Percentiles rank a stretch among this genome's conserved stretches.
These are phyloP conservation scores for Tylopilus balloui DNA, from an alignment of 768 basidiomycete genomes.

Conservation along the genomic window DNA sequence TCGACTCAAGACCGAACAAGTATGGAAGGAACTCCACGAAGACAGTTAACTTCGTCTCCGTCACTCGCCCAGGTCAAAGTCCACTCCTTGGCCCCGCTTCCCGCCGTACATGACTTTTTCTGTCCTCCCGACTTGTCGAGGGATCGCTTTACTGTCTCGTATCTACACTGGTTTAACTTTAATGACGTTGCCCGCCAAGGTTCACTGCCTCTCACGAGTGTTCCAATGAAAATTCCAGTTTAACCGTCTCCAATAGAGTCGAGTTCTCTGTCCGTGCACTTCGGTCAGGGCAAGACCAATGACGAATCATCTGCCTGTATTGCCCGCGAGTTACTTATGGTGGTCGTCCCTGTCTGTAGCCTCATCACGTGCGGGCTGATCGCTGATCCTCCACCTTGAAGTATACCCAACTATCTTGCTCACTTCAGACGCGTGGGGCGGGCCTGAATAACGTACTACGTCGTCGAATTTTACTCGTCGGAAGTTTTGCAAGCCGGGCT, in stretches of 20 bases:
- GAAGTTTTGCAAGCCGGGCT: constrained; percentile 30
- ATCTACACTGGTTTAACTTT: background rate
- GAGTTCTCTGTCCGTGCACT: background rate
- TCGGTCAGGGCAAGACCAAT: background rate
- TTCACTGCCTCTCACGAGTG: background rate
- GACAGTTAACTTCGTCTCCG: constrained; percentile 28
- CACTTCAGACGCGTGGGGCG: too few species aligned
- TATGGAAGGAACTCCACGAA: constrained; percentile 56
- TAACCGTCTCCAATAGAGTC: background rate
- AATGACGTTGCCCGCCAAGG: background rate
- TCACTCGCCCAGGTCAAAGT: background rate
- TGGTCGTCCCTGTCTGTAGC: constrained; percentile 28
- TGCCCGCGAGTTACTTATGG: too few species aligned
- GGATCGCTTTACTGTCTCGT: background rate
- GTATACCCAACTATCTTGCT: background rate
- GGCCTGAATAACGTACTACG: constrained; percentile 26
- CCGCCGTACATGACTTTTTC: background rate
- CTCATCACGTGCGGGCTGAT: constrained; percentile 21
- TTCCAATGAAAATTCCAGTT: background rate
- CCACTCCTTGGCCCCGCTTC: background rate
- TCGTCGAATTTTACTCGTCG: constrained; percentile 29
- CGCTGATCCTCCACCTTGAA: background rate
- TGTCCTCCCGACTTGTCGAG: background rate
- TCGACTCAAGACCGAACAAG: constrained; percentile 53
- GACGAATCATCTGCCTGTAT: background rate